Conservation (phyloP, 495 filamentous ascomycete genomes). For the Rhizodiscina lignyota region DNA sequence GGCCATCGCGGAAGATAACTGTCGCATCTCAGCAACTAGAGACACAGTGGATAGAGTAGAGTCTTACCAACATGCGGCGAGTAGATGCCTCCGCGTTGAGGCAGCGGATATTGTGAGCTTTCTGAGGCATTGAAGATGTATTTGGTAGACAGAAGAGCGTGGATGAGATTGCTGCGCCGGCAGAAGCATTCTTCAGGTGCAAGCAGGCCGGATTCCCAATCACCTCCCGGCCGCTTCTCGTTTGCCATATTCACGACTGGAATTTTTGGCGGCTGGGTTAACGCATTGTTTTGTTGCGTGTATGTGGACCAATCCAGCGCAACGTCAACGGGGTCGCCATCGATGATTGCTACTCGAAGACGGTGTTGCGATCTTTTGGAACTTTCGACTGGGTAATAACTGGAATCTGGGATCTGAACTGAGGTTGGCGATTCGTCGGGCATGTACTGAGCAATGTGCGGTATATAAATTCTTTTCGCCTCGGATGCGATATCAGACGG, state of each 20-base stretch:
- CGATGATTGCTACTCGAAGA: slow-evolving; percentile 34
- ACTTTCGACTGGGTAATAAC: slow-evolving; percentile 15
- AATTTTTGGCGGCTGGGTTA: slow-evolving; percentile 23
- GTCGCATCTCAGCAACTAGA: not conserved
- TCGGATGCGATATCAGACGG: slow-evolving; percentile 55
- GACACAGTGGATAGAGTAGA: too few relatives aligned
- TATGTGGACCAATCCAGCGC: slow-evolving; percentile 41
- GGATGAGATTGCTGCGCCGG: slow-evolving; percentile 52
- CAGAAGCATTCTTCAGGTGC: slow-evolving; percentile 59
- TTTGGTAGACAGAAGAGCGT: slow-evolving; percentile 41
- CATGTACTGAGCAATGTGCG: slow-evolving; percentile 35
- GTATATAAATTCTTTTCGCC: slow-evolving; percentile 47
- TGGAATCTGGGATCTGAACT: slow-evolving; percentile 20
- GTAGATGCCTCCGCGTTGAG: slow-evolving; percentile 47
- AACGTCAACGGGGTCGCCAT: slow-evolving; percentile 53
- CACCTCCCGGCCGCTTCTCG: slow-evolving; percentile 56
- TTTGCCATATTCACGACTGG: slow-evolving; percentile 61
- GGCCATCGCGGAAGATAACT: slow-evolving; percentile 37
- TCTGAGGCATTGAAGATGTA: slow-evolving; percentile 20
- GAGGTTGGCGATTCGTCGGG: slow-evolving; percentile 30
- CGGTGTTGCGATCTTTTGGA: slow-evolving; percentile 9
- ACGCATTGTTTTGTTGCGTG: slow-evolving; percentile 3
- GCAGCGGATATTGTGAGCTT: slow-evolving; percentile 55
- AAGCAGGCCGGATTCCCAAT: slow-evolving; percentile 58
- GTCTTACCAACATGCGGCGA: slow-evolving; percentile 46